Evolutionary conservation across 495 filamentous ascomycete genomes (phyloP), one percentile per base, ranked within the genome.

Genomic region (Penicillium roqueforti): DNA sequence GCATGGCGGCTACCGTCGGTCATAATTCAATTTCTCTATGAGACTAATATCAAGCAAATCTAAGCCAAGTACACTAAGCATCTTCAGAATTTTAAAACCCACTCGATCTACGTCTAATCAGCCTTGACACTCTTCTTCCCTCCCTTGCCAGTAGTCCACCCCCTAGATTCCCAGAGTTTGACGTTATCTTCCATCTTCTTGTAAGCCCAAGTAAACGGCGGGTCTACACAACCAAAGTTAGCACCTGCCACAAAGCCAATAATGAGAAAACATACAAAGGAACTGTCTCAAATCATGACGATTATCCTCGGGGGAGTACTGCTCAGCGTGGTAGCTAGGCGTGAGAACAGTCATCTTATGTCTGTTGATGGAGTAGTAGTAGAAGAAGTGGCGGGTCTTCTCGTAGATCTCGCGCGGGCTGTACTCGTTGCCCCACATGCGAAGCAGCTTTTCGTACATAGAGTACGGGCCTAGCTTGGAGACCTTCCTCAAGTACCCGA

Each of bases 401-500:
- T 83, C 80, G 9, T 64, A 64, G 20, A 77, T 73, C 48, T 80
- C 68, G 14, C 73, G 67, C 4, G 73, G 70, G 19, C 63, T 69
- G 49, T 64, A 61, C 44, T 78, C 73, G 29, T 78, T 77, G 37
- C 79, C 75, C 90, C 90, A 92, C 20, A 81, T 72, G 56, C 88
- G 82, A 6, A 90, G 72, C 1, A 95, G 77, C 23, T 79, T 80
- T 56, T 83, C 77, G 58, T 83, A 92, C 79, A 85, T 84, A 29
- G 75, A 79, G 60, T 77, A 92, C 0, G 88, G 86, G 3, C 91
- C 87, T 1, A 92, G 70, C 60, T 91, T 88, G 49, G 81, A 62
- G 25, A 80, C 78, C 63, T 95, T 92, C 13, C 89, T 78, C 14
- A 95, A 67, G 23, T 73, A 61, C 3, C 84, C 86, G 59, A 87